These are phyloP conservation scores for Penicillium malachiteum DNA, from an alignment of 495 filamentous ascomycete species.

Conservation along the genomic window DNA sequence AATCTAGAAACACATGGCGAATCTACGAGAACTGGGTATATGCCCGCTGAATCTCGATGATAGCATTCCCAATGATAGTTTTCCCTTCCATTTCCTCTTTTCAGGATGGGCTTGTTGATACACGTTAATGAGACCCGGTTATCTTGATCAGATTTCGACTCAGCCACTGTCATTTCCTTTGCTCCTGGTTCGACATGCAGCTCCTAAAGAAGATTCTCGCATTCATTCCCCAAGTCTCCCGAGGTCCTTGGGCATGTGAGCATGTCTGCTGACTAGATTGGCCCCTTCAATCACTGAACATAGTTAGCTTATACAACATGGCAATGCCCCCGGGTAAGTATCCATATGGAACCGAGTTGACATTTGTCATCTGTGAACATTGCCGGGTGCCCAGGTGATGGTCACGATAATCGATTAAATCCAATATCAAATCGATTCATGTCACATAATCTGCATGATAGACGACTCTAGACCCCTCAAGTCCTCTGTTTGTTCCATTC, in stretches of 20 bases:
- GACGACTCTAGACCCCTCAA: neutral
- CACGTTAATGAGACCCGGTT: too few species aligned
- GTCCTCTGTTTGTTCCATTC: neutral
- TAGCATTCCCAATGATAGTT: too few species aligned
- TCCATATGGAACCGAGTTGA: too few species aligned
- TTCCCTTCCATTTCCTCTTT: too few species aligned
- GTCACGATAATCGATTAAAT: neutral
- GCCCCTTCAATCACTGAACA: too few species aligned
- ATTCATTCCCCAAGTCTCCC: neutral
- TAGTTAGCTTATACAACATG: too few species aligned
- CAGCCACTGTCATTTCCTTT: neutral
- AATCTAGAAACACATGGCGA: neutral
- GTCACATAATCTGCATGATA: neutral
- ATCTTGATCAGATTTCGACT: neutral
- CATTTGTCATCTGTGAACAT: too few species aligned
- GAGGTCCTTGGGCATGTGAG: neutral
- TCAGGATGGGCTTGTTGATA: too few species aligned
- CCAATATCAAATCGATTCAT: neutral
- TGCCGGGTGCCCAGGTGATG: too few species aligned
- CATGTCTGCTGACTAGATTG: neutral
- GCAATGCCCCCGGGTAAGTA: too few species aligned
- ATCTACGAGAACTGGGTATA: neutral
- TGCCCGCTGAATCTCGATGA: neutral
- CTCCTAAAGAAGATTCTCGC: neutral
- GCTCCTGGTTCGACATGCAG: neutral